A percentile compares a stretch with the other conserved stretches of the same genome.
phyloP scores from a whole-genome alignment of 495 filamentous ascomycete species.

The Penicillium ucsense region DNA sequence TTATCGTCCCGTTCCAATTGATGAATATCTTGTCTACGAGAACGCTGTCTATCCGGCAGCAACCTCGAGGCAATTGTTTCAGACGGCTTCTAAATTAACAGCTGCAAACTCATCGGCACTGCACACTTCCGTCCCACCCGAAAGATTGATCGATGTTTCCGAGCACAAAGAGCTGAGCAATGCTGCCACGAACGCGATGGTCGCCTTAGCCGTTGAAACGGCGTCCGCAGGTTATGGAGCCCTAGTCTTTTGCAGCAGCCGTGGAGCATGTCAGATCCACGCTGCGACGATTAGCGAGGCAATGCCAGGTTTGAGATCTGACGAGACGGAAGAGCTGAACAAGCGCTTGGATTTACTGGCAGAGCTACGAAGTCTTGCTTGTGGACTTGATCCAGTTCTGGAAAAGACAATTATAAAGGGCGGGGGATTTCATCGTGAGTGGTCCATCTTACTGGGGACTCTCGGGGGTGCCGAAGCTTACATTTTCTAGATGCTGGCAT shows the following conservation, averaged over 20 bases:
- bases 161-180: slow-evolving; percentile 51
- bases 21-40: slow-evolving; percentile 70
- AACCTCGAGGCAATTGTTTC: slow-evolving; percentile 52
- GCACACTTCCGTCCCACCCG: slow-evolving; percentile 30
- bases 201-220: slow-evolving; percentile 59
- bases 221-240: slow-evolving; percentile 58
- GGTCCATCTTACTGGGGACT: not conserved
- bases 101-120: slow-evolving; percentile 15
- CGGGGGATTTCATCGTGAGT: slow-evolving; percentile 67
- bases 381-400: slow-evolving; percentile 58
- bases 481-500: slow-evolving; percentile 53
- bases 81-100: slow-evolving; percentile 46
- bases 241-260: slow-evolving; percentile 67
- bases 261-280: slow-evolving; percentile 54
- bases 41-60: slow-evolving; percentile 57
- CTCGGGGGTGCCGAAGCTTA: not conserved
- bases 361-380: slow-evolving; percentile 55
- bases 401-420: slow-evolving; percentile 55
- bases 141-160: slow-evolving; percentile 45
- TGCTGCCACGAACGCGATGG: slow-evolving; percentile 56
- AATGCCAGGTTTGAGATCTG: slow-evolving; percentile 37
- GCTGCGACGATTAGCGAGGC: slow-evolving; percentile 54
- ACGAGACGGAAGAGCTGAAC: slow-evolving; percentile 40
- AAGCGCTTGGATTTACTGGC: slow-evolving; percentile 56
- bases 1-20: slow-evolving; percentile 64